Conservation (phyloP, 129 eudicot species). For the Artemisia annua region DNA sequence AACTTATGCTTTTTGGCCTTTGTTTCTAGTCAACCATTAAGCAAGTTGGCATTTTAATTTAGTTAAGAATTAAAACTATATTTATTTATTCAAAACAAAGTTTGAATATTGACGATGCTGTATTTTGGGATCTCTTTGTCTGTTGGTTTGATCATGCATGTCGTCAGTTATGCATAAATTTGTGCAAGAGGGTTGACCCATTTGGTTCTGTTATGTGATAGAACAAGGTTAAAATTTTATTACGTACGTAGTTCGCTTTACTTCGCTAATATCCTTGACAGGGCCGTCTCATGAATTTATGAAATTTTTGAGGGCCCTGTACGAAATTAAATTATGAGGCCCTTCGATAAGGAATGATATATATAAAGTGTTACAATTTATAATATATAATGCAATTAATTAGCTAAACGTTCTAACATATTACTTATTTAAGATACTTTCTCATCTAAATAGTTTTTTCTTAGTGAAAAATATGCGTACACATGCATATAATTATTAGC, state of each 20-base stretch:
- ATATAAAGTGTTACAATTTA: too few relatives aligned
- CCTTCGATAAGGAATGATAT: too few relatives aligned
- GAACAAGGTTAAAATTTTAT: background rate
- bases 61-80: background rate
- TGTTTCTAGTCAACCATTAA: conserved; percentile 32
- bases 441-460: too few relatives aligned
- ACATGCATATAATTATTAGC: too few relatives aligned
- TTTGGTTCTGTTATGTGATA: conserved; percentile 17
- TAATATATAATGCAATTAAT: too few relatives aligned
- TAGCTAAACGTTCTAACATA: too few relatives aligned
- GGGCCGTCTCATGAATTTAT: too few relatives aligned
- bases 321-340: too few relatives aligned
- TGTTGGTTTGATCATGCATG: background rate
- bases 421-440: too few relatives aligned
- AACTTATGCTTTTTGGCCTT: conserved; percentile 22
- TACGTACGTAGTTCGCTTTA: background rate
- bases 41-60: conserved; percentile 26
- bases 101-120: background rate
- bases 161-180: background rate
- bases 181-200: conserved; percentile 1
- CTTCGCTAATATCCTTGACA: too few relatives aligned
- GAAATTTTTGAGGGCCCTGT: too few relatives aligned
- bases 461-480: too few relatives aligned
- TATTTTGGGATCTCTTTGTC: background rate
- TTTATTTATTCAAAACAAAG: background rate